Evolutionary conservation across 2,329 filamentous ascomycete genomes (phyloP), one percentile per base, ranked within the genome.

Genomic region (Neofusicoccum sp.): DNA sequence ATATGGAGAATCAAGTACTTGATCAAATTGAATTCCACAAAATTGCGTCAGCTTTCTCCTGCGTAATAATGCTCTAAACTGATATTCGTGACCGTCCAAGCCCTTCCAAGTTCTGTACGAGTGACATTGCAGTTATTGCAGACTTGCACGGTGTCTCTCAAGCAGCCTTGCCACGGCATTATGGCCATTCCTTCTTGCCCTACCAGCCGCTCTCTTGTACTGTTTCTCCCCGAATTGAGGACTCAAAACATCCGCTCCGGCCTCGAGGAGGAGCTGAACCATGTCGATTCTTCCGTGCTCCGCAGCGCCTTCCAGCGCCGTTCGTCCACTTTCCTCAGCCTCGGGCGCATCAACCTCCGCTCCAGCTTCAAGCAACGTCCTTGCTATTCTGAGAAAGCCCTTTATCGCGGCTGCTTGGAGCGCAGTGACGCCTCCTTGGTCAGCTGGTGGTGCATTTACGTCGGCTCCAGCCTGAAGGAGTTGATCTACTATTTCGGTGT

Each of bases 261-360:
- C 58, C 11, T 70, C 54, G 7, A 73, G 57, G 14, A 73, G 66
- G 38, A 71, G 54, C 34, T 70, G 64, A 11, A 71, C 40, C 64
- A 68, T 67, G 44, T 72, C 70, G 16, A 73, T 64, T 8, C 67
- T 66, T 26, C 70, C 70, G 12, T 67, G 44, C 49, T 71, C 68
- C 36, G 70, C 68, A 4, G 70, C 69, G 7, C 65, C 70, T 56
- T 69, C 64, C 4, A 72, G 54, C 4, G 71, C 68, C 1, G 70
- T 70, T 26, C 66, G 56, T 30, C 70, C 70, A 3, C 68, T 58
- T 0, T 43, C 7, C 11, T 20, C 26, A 26, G 67, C 65, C 4
- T 61, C 36, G 0, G 48, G 30, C 44, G 65, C 67, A 58, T 71
- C 66, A 34, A 69, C 40, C 34, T 68, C 62, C 31, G 68, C 67